Conservation (phyloP, 2,329 filamentous ascomycete species). For the Aspergillus calidoustus region DNA sequence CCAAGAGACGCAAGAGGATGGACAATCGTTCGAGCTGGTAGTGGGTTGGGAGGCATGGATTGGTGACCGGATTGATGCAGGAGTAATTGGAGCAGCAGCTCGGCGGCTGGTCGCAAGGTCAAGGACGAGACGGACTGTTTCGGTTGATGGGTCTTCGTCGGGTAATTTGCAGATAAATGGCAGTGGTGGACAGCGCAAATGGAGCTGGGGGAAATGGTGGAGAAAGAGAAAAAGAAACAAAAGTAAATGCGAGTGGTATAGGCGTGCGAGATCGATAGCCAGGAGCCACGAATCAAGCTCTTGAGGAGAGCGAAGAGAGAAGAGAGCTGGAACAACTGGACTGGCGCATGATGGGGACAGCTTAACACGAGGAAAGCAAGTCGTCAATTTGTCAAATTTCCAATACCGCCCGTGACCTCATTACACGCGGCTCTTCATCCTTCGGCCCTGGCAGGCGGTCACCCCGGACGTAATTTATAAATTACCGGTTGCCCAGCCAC, state of each 20-base stretch:
- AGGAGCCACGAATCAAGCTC: constrained; percentile 9
- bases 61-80: constrained; percentile 17
- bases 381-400: constrained; percentile 15
- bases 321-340: background rate
- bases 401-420: constrained; percentile 14
- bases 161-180: constrained; percentile 11
- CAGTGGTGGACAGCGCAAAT: constrained; percentile 3
- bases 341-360: constrained; percentile 1
- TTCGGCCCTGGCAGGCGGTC: background rate
- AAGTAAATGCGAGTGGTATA: constrained; percentile 1
- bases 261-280: background rate
- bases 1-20: constrained; percentile 12
- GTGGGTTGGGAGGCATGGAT: constrained; percentile 21
- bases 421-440: constrained; percentile 24
- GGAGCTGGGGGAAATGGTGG: background rate
- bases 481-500: background rate
- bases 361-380: constrained; percentile 19
- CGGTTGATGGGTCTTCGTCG: constrained; percentile 10
- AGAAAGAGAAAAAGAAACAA: constrained; percentile 5
- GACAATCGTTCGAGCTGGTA: constrained; percentile 7
- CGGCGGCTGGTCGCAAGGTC: constrained; percentile 1
- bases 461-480: constrained; percentile 5
- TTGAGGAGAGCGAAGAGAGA: constrained; percentile 1
- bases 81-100: background rate
- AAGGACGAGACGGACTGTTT: constrained; percentile 13